phyloP scores from a whole-genome alignment of 2,329 filamentous ascomycete genomes.

The Drechmeria coniospora region DNA sequence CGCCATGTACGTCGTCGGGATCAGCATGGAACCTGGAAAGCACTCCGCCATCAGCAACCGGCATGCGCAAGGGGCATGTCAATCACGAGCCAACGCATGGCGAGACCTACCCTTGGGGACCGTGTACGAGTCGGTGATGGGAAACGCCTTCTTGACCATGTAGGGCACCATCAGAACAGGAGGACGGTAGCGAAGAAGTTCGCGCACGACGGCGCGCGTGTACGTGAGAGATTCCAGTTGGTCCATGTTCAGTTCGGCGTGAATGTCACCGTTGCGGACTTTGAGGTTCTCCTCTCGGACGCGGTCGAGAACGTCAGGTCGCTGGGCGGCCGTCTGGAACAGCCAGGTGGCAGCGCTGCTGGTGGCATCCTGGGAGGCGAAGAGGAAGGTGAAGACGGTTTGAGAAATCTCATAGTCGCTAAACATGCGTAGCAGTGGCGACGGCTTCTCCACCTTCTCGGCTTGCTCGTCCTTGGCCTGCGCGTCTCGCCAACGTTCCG shows the following conservation, averaged over 20 bases:
- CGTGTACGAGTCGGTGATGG: conserved; percentile 76
- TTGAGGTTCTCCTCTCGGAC: conserved; percentile 81
- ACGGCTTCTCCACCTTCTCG: conserved; percentile 63
- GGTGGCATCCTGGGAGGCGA: conserved; percentile 93
- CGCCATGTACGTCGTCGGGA: conserved; percentile 79
- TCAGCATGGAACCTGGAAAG: conserved; percentile 64
- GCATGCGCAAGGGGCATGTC: background rate
- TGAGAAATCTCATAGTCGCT: conserved; percentile 82
- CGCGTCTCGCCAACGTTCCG: conserved; percentile 65
- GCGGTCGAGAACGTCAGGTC: conserved; percentile 80
- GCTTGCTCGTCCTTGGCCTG: conserved; percentile 55
- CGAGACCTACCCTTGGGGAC: conserved; percentile 57
- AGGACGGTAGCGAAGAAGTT: conserved; percentile 83
- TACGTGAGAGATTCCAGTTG: conserved; percentile 79
- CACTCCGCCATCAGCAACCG: background rate
- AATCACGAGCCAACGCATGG: no score
- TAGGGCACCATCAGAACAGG: conserved; percentile 97
- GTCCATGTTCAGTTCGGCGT: conserved; percentile 61
- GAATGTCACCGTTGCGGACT: conserved; percentile 57
- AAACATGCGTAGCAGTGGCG: conserved; percentile 71
- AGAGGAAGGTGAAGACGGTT: conserved; percentile 91
- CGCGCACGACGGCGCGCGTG: conserved; percentile 81
- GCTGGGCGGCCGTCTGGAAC: conserved; percentile 86
- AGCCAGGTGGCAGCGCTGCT: conserved; percentile 88
- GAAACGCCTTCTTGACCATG: conserved; percentile 86